phyloP scores from a whole-genome alignment of 2,329 filamentous ascomycete genomes.

The Hypomyces rosellus region DNA sequence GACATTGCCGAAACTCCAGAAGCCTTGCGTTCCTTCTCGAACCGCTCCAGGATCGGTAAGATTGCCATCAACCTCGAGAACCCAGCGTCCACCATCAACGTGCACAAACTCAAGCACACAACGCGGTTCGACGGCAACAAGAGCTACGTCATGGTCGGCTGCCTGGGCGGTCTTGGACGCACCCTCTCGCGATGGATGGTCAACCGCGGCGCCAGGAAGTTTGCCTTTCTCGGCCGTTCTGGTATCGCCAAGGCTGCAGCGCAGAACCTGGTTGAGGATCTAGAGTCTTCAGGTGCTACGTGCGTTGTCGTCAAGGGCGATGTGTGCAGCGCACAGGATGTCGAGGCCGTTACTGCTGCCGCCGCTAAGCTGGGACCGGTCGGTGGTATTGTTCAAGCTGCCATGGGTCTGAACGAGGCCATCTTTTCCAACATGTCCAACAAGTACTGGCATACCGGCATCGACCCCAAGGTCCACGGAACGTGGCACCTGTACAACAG shows the following conservation, averaged over 20 bases:
- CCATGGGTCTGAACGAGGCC: slow-evolving; percentile 25
- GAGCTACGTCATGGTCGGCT: not conserved
- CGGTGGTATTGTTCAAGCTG: slow-evolving; percentile 28
- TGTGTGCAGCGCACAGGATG: slow-evolving; percentile 10
- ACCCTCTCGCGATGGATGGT: not conserved
- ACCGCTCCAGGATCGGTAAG: slow-evolving; percentile 29
- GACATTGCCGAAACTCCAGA: slow-evolving; percentile 18
- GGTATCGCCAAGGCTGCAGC: slow-evolving; percentile 11
- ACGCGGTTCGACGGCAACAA: slow-evolving; percentile 8
- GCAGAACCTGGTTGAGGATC: slow-evolving; percentile 8
- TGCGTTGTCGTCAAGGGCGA: slow-evolving; percentile 19
- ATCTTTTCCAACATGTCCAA: slow-evolving; percentile 20
- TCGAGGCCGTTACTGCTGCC: slow-evolving; percentile 10
- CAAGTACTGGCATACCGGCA: slow-evolving; percentile 17
- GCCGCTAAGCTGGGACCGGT: slow-evolving; percentile 9
- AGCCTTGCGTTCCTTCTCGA: slow-evolving; percentile 29
- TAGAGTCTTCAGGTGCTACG: slow-evolving; percentile 17
- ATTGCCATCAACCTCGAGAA: slow-evolving; percentile 21
- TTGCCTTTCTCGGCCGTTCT: slow-evolving; percentile 9
- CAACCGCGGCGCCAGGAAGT: not conserved
- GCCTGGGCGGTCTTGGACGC: not conserved
- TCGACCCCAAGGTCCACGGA: slow-evolving; percentile 19
- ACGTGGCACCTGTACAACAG: slow-evolving; percentile 21
- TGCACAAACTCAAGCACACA: not conserved
- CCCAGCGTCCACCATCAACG: not conserved